Conservation (phyloP, 2,329 filamentous ascomycete species). For the Beauveria scarabaeidicola region DNA sequence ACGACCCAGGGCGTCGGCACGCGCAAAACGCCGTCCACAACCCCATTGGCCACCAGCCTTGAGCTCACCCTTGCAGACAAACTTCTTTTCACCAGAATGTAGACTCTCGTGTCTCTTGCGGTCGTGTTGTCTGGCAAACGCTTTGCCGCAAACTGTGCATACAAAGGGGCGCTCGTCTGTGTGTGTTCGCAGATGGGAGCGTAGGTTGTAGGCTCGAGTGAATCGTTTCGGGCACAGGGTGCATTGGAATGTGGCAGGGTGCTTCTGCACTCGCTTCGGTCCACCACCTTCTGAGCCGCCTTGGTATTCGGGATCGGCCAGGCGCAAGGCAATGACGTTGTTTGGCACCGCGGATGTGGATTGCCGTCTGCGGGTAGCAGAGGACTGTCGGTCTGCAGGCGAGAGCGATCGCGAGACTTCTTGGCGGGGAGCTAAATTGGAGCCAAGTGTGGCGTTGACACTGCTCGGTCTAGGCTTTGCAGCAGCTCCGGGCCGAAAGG, state of each 20-base stretch:
- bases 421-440: slow-evolving; percentile 34
- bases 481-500: slow-evolving; percentile 42
- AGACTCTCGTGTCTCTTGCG: slow-evolving; percentile 94
- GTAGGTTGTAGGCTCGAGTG: slow-evolving; percentile 90
- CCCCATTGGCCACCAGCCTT: slow-evolving; percentile 82
- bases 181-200: slow-evolving; percentile 90
- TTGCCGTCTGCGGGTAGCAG: slow-evolving; percentile 38
- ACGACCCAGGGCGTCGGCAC: slow-evolving; percentile 85
- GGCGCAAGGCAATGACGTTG: slow-evolving; percentile 70
- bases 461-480: slow-evolving; percentile 30
- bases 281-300: slow-evolving; percentile 52
- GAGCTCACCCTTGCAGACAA: slow-evolving; percentile 88
- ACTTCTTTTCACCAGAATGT: slow-evolving; percentile 97
- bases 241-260: slow-evolving; percentile 95
- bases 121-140: slow-evolving; percentile 94
- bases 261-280: slow-evolving; percentile 85
- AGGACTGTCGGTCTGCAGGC: slow-evolving; percentile 44
- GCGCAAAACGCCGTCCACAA: slow-evolving; percentile 85
- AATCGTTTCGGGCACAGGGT: slow-evolving; percentile 90
- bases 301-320: slow-evolving; percentile 82
- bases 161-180: slow-evolving; percentile 97
- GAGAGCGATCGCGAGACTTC: slow-evolving; percentile 47
- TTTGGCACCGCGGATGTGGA: slow-evolving; percentile 56
- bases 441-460: slow-evolving; percentile 32
- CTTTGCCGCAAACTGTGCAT: slow-evolving; percentile 93